Evolutionary conservation across 2,329 filamentous ascomycete genomes (phyloP), one percentile per base, ranked within the genome.

Genomic region (Monosporascus ibericus): DNA sequence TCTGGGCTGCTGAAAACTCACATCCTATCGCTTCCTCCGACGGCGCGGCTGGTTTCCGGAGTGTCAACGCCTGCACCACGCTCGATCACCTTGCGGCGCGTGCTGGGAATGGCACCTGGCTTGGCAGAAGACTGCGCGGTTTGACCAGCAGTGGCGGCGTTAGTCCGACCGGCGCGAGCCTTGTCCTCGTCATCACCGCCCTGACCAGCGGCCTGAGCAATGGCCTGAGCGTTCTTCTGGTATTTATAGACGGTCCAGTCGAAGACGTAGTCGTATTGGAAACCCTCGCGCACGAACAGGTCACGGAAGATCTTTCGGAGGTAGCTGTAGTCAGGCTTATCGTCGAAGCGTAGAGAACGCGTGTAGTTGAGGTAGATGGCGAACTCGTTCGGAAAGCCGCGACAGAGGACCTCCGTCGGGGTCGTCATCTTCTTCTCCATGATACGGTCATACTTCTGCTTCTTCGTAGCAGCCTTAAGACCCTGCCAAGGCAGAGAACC

Each of bases 401-500:
- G 91, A 86, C 94, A 99, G 48, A 99, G 89, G 48, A 96, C 92
- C 76, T 99, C 92, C 64, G 92, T 97, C 8, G 94, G 92, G 3
- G 94, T 99, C 15, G 94, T 99, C 94, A 97, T 97, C 90, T 99
- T 99, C 87, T 99, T 99, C 82, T 99, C 94, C 92, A 97, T 97
- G 77, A 99, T 99, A 60, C 92, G 86, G 76, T 99, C 94, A 71
- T 99, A 97, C 80, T 99, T 99, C 79, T 97, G 92, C 86, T 96
- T 96, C 86, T 96, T 96, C 62, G 92, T 96, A 64, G 92, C 92
- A 77, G 92, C 92, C 84, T 96, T 96, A 51, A 96, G 81, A 52
- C 94, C 94, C 79, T 99, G 94, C 94, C 94, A 99, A 57, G 94
- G 94, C 53, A 99, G 90, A 59, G 92, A 96, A 58, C 94, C 94